Percentiles rank a stretch among this genome's conserved stretches.
phyloP scores from a whole-genome alignment of 768 basidiomycete genomes.

The Auricularia sp. region DNA sequence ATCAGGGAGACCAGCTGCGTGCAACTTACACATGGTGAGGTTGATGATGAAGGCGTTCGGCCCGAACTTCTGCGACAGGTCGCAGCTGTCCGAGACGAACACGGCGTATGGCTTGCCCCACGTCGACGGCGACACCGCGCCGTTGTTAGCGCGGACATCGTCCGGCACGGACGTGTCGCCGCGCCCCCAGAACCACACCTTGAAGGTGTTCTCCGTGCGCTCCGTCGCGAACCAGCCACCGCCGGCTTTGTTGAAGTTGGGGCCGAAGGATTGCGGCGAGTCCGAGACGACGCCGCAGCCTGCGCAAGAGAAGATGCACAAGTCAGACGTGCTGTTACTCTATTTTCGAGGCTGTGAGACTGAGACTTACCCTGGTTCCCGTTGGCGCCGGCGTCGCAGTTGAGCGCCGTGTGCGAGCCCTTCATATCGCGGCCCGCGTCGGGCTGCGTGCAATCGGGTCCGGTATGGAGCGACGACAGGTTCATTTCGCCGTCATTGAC shows the following conservation, averaged over 20 bases:
- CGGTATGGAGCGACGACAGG: constrained; percentile 46
- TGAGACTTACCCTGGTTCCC: constrained; percentile 33
- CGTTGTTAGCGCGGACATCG: constrained; percentile 22
- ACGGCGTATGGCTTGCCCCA: constrained; percentile 41
- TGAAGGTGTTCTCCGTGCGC: constrained; percentile 45
- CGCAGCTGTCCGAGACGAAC: constrained; percentile 30
- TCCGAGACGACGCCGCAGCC: constrained; percentile 43
- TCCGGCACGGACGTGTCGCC: constrained; percentile 33
- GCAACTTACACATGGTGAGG: constrained; percentile 57
- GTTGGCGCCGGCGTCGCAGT: constrained; percentile 41
- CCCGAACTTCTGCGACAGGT: constrained; percentile 43
- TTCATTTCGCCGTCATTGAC: constrained; percentile 20
- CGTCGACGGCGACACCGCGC: constrained; percentile 5
- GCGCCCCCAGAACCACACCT: constrained; percentile 65
- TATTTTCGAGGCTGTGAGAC: too few species aligned
- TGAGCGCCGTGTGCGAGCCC: constrained; percentile 28
- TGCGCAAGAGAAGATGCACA: too few species aligned
- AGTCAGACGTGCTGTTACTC: too few species aligned
- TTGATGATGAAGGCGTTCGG: constrained; percentile 58
- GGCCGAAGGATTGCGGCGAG: constrained; percentile 28
- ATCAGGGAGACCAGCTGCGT: constrained; percentile 28
- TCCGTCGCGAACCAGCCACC: constrained; percentile 61
- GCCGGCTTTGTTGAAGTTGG: constrained; percentile 35
- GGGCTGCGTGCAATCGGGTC: constrained; percentile 36
- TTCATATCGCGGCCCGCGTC: constrained; percentile 27